Conservation (phyloP, 345 rosid genomes). For the Nephelium lappaceum region DNA sequence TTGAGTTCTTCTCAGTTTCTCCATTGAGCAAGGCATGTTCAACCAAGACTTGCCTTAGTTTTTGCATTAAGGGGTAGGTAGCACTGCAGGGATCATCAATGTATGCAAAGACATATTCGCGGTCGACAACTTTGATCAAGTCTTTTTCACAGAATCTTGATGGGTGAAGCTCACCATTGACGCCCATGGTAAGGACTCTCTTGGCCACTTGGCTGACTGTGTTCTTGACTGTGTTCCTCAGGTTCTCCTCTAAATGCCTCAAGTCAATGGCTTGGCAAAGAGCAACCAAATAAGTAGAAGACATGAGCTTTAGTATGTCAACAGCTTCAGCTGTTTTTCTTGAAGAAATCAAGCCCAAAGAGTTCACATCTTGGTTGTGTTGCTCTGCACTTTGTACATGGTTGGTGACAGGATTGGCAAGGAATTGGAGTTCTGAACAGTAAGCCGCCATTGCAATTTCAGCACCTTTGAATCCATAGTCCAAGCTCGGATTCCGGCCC, state of each 20-base stretch:
- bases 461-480: conserved; percentile 81
- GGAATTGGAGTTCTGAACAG: conserved; percentile 74
- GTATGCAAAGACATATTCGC: conserved; percentile 58
- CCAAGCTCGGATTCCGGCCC: conserved; percentile 65
- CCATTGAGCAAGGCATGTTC: conserved; percentile 64
- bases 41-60: conserved; percentile 60
- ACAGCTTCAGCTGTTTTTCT: conserved; percentile 65
- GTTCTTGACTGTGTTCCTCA: conserved; percentile 56
- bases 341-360: conserved; percentile 67
- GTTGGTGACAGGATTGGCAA: conserved; percentile 76
- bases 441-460: conserved; percentile 88
- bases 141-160: conserved; percentile 71
- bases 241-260: conserved; percentile 75
- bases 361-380: conserved; percentile 82
- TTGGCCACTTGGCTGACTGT: conserved; percentile 58
- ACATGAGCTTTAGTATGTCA: conserved; percentile 73
- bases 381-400: conserved; percentile 84
- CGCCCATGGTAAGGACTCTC: conserved; percentile 47
- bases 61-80: conserved; percentile 64
- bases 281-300: conserved; percentile 63
- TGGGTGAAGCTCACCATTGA: conserved; percentile 68
- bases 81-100: conserved; percentile 69
- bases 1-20: conserved; percentile 51
- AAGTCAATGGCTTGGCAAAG: conserved; percentile 73
- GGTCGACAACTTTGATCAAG: conserved; percentile 54